A percentile compares a stretch with the other conserved stretches of the same genome.
phyloP scores from a whole-genome alignment of 1,139 yeast genomes.

The Protomyces lactucae-debilis region DNA sequence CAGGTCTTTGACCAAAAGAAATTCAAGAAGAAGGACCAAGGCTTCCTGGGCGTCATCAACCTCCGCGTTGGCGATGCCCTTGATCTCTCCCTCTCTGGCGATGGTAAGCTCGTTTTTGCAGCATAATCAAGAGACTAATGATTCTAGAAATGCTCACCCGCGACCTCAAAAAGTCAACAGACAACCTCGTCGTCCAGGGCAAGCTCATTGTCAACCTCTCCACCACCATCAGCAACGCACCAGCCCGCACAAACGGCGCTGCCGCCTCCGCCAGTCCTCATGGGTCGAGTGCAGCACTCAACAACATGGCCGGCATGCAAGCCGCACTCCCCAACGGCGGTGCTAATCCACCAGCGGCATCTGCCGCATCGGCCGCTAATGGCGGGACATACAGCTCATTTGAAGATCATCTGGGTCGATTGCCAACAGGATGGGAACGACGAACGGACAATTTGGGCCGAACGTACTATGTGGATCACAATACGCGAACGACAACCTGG shows the following conservation, averaged over 20 bases:
- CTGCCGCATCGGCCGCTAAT: conserved; percentile 34
- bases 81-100: conserved; percentile 56
- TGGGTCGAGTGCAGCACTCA: conserved; percentile 33
- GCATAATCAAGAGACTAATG: conserved; percentile 30
- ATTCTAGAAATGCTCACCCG: conserved; percentile 76
- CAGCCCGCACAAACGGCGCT: conserved; percentile 25
- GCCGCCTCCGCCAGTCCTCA: conserved; percentile 31
- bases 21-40: conserved; percentile 97
- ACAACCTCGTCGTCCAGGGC: conserved; percentile 86
- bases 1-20: conserved; percentile 97
- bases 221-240: conserved; percentile 49
- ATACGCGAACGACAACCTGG: conserved; percentile 97
- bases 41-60: conserved; percentile 95
- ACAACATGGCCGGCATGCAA: conserved; percentile 28
- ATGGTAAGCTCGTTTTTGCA: conserved; percentile 30
- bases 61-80: conserved; percentile 84
- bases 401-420: conserved; percentile 92
- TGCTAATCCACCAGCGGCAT: conserved; percentile 34
- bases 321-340: conserved; percentile 28
- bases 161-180: conserved; percentile 86
- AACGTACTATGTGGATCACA: conserved; percentile 96
- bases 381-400: conserved; percentile 76
- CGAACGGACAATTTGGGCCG: conserved; percentile 96
- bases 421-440: conserved; percentile 99
- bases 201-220: conserved; percentile 61